Percentiles rank a stretch among this genome's conserved stretches.
Evolutionary conservation across 2,329 filamentous ascomycete genomes (phyloP).

Genomic region (Blastomyces silverae): DNA sequence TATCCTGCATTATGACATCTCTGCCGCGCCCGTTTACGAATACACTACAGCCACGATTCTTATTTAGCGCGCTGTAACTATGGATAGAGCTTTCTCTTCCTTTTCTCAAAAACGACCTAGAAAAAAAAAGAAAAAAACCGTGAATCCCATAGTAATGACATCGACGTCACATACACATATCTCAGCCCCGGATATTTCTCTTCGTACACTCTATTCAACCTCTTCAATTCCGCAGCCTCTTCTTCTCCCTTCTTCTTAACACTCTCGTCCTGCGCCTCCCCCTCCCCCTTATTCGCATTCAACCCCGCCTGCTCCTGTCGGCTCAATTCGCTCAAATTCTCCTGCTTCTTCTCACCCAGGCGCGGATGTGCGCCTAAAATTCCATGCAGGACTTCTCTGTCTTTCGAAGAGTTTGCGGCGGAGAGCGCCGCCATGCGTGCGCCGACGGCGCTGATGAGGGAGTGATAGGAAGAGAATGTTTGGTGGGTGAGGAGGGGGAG

Average conservation of each 20-base stretch:
- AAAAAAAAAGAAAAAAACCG: too few species aligned
- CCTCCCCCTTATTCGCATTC: constrained; percentile 28
- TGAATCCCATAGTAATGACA: neutral
- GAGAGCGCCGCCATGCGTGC: constrained; percentile 56
- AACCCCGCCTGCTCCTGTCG: constrained; percentile 75
- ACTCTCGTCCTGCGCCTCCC: constrained; percentile 34
- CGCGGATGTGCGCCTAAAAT: constrained; percentile 79
- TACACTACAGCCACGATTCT: constrained; percentile 44
- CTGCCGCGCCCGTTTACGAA: constrained; percentile 80
- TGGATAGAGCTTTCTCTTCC: constrained; percentile 15
- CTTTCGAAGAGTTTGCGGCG: constrained; percentile 45
- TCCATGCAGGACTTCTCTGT: constrained; percentile 55
- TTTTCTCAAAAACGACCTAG: neutral
- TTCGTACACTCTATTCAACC: constrained; percentile 73
- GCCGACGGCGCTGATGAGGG: constrained; percentile 62
- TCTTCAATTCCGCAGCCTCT: constrained; percentile 44
- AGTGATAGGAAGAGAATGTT: constrained; percentile 59
- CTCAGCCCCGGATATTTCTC: constrained; percentile 69
- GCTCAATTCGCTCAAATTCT: constrained; percentile 64
- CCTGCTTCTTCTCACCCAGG: constrained; percentile 66
- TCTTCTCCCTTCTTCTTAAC: constrained; percentile 24
- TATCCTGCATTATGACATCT: constrained; percentile 71
- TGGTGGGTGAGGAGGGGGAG: constrained; percentile 58
- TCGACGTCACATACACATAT: constrained; percentile 57
- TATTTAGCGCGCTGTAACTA: neutral